Conservation (phyloP, 768 basidiomycete genomes). For the Mycena chlorophos region DNA sequence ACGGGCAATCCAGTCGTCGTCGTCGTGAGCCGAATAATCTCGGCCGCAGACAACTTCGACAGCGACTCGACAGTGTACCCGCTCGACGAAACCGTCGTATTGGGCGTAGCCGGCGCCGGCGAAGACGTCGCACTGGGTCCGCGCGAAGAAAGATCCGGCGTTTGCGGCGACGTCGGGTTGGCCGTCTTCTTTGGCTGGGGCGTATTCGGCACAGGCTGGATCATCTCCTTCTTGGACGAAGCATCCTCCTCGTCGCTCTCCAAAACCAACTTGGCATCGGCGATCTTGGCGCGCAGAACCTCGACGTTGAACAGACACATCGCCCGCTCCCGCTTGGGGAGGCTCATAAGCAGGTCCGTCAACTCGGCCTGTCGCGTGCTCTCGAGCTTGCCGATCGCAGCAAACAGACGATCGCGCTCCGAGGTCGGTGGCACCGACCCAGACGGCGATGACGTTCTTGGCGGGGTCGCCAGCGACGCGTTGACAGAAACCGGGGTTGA, state of each 20-base stretch:
- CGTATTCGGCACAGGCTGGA: constrained; percentile 47
- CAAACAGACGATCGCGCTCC: constrained; percentile 73
- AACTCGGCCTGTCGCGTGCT: constrained; percentile 60
- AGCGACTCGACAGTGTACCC: constrained; percentile 69
- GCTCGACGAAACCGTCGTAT: constrained; percentile 34
- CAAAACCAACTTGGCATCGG: constrained; percentile 79
- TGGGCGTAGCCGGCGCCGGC: constrained; percentile 65
- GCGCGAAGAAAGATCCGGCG: constrained; percentile 74
- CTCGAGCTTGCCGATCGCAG: constrained; percentile 67
- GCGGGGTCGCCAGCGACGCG: constrained; percentile 75
- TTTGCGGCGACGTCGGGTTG: constrained; percentile 58
- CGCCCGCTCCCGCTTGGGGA: constrained; percentile 86
- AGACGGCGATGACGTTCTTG: constrained; percentile 81
- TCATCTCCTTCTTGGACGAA: constrained; percentile 27
- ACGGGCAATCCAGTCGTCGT: constrained; percentile 55
- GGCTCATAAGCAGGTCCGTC: constrained; percentile 78
- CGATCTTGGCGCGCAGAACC: constrained; percentile 72
- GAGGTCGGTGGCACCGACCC: constrained; percentile 58
- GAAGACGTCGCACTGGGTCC: constrained; percentile 73
- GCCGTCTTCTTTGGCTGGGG: constrained; percentile 63
- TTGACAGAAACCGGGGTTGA: constrained; percentile 82
- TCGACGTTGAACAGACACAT: constrained; percentile 90
- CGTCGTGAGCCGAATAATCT: constrained; percentile 69
- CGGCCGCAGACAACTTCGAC: constrained; percentile 69
- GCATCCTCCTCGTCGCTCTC: constrained; percentile 63